Evolutionary conservation across 805 yeast species (phyloP).

Genomic region (Metschnikowia arizonensis): DNA sequence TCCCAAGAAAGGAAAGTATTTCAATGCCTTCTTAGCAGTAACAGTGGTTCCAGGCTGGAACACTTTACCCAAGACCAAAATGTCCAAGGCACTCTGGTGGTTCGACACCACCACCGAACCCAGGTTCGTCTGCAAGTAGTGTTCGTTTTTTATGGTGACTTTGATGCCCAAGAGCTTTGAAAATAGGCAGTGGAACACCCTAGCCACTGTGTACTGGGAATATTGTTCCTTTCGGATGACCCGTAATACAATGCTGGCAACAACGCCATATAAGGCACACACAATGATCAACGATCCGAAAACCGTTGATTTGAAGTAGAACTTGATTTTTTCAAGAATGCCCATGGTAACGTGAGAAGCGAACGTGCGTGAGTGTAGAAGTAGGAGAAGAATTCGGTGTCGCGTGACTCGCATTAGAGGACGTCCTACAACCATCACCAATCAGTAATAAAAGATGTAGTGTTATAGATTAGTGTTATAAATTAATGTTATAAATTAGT

Average conservation of each 20-base stretch:
- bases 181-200: slow-evolving; percentile 66
- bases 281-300: slow-evolving; percentile 48
- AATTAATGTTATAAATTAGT: no score
- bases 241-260: slow-evolving; percentile 65
- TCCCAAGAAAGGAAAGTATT: slow-evolving; percentile 85
- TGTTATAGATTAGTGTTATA: no score
- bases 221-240: slow-evolving; percentile 70
- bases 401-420: background rate
- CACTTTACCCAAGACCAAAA: slow-evolving; percentile 71
- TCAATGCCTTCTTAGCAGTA: slow-evolving; percentile 83
- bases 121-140: slow-evolving; percentile 26
- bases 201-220: slow-evolving; percentile 86
- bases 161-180: slow-evolving; percentile 63
- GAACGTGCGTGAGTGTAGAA: background rate
- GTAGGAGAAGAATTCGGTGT: background rate
- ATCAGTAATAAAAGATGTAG: no score
- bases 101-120: slow-evolving; percentile 84
- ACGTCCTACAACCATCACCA: no score
- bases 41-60: slow-evolving; percentile 89
- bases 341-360: slow-evolving; percentile 14
- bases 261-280: slow-evolving; percentile 71
- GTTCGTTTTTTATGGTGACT: slow-evolving; percentile 56
- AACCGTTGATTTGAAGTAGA: slow-evolving; percentile 51
- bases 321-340: slow-evolving; percentile 34
- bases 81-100: slow-evolving; percentile 89